These are phyloP conservation scores for Silene conica DNA, from an alignment of 148 eudicot species.

Conservation along the genomic window DNA sequence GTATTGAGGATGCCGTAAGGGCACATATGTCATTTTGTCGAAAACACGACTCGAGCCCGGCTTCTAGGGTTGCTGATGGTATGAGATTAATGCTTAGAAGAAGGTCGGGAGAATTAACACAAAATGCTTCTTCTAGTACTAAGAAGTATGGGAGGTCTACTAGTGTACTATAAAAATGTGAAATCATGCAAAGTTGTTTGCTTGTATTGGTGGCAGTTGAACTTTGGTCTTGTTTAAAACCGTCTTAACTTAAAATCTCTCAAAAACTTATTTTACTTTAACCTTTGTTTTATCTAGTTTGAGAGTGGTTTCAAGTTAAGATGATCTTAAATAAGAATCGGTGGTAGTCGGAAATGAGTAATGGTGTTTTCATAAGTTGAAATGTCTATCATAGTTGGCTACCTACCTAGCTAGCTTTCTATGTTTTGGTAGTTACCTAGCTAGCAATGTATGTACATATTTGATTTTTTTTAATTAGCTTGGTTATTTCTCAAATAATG, in stretches of 20 bases:
- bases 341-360: no score
- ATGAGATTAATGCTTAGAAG: conserved; percentile 66
- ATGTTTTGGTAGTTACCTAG: background rate
- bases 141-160: conserved; percentile 38
- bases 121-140: conserved; percentile 19
- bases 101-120: conserved; percentile 35
- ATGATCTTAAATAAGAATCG: no score
- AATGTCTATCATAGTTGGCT: background rate
- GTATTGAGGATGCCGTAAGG: conserved; percentile 52
- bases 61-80: conserved; percentile 60
- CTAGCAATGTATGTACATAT: background rate
- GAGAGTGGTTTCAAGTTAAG: no score
- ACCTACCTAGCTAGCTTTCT: background rate
- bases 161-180: conserved; percentile 16
- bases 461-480: background rate
- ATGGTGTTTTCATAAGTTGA: background rate
- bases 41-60: conserved; percentile 59
- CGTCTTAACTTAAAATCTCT: no score
- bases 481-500: background rate
- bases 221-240: no score
- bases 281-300: no score
- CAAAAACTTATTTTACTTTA: no score
- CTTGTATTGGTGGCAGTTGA: no score
- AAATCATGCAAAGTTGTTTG: background rate
- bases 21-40: conserved; percentile 75